Conservation (phyloP, 1,284 basidiomycete genomes). For the Apiotrichum brassicae region DNA sequence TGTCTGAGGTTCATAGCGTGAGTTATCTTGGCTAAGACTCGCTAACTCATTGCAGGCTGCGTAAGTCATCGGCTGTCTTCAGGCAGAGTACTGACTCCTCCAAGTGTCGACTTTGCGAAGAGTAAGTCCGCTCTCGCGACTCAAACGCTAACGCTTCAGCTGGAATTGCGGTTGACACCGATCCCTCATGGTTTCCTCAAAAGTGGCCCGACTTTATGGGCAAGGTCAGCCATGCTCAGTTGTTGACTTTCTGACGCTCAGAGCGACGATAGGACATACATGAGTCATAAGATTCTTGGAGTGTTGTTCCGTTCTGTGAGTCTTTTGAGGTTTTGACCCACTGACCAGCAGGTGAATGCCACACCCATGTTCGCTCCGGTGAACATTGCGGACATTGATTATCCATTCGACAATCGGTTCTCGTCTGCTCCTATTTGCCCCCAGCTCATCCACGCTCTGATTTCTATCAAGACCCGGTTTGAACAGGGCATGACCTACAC, state of each 20-base stretch:
- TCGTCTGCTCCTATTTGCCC: constrained; percentile 18
- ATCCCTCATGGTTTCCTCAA: constrained; percentile 23
- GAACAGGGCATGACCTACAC: constrained; percentile 33
- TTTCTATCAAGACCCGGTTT: constrained; percentile 31
- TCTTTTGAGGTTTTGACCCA: not conserved
- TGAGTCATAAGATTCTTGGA: constrained; percentile 37
- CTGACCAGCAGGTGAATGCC: constrained; percentile 24
- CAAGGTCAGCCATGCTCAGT: constrained; percentile 23
- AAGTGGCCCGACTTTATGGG: constrained; percentile 48
- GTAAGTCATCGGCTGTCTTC: constrained; percentile 14
- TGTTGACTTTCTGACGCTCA: not conserved
- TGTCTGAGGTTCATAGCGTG: constrained; percentile 39
- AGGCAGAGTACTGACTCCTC: constrained; percentile 3
- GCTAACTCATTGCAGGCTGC: constrained; percentile 30
- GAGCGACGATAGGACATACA: constrained; percentile 26
- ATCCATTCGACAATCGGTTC: constrained; percentile 24
- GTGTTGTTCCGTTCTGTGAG: constrained; percentile 38
- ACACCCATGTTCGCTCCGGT: constrained; percentile 29
- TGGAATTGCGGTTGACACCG: constrained; percentile 36
- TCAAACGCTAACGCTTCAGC: constrained; percentile 18
- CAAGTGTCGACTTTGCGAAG: constrained; percentile 46
- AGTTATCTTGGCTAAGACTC: too few species aligned
- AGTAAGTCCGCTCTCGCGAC: constrained; percentile 27
- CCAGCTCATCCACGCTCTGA: constrained; percentile 26
- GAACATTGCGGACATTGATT: constrained; percentile 22